phyloP scores from a whole-genome alignment of 805 yeast species.

The Nakazawaea wyomingensis region DNA sequence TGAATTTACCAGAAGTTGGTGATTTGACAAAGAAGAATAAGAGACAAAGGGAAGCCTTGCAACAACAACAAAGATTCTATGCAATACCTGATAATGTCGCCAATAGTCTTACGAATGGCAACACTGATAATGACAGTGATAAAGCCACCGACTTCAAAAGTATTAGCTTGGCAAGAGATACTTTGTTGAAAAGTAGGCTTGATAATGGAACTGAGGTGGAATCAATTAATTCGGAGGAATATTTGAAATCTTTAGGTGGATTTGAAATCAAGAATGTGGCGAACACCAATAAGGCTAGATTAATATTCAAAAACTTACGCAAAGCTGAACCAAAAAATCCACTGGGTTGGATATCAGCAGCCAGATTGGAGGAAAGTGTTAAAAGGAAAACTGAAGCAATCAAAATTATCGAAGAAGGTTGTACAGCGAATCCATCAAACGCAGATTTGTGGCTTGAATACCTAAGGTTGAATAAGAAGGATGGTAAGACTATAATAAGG shows the following conservation, averaged over 20 bases:
- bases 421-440: slow-evolving; percentile 55
- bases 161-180: slow-evolving; percentile 60
- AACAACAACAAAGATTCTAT: slow-evolving; percentile 62
- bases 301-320: slow-evolving; percentile 61
- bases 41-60: slow-evolving; percentile 57
- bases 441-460: slow-evolving; percentile 83
- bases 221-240: slow-evolving; percentile 35
- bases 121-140: slow-evolving; percentile 17
- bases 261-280: slow-evolving; percentile 31
- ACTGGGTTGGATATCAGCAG: slow-evolving; percentile 82
- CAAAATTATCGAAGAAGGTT: slow-evolving; percentile 65
- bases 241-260: slow-evolving; percentile 26
- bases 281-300: slow-evolving; percentile 54
- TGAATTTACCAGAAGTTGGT: slow-evolving; percentile 76
- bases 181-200: slow-evolving; percentile 48
- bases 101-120: slow-evolving; percentile 29
- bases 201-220: slow-evolving; percentile 36
- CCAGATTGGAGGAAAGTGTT: slow-evolving; percentile 68
- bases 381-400: slow-evolving; percentile 53
- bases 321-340: slow-evolving; percentile 69
- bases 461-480: slow-evolving; percentile 50
- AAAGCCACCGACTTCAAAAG: slow-evolving; percentile 41
- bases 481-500: slow-evolving; percentile 52
- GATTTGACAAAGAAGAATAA: slow-evolving; percentile 81
- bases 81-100: slow-evolving; percentile 77